Conservation (phyloP, 139 green algal species). For the Micromonas pusilla region DNA sequence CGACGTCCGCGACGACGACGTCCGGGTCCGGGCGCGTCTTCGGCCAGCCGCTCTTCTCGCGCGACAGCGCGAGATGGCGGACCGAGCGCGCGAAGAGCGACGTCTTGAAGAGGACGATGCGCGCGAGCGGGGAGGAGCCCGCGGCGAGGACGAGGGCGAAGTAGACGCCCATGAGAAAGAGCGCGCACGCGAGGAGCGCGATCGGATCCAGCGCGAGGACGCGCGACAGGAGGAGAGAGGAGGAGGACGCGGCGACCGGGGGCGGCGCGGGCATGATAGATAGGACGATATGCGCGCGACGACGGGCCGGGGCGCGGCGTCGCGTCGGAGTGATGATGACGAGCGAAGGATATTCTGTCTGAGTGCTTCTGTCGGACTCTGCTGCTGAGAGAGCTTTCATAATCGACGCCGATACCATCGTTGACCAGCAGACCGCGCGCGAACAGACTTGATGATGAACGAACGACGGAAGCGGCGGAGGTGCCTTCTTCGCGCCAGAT, state of each 20-base stretch:
- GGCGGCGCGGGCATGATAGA: too few relatives aligned
- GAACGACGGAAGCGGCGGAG: too few relatives aligned
- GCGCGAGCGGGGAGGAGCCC: neutral
- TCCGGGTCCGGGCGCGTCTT: neutral
- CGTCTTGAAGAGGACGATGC: neutral
- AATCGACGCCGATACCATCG: too few relatives aligned
- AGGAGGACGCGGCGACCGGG: too few relatives aligned
- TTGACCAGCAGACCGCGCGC: too few relatives aligned
- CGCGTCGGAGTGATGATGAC: neutral
- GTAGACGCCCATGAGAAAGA: neutral
- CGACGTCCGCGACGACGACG: neutral
- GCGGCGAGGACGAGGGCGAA: neutral
- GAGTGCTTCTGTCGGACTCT: too few relatives aligned
- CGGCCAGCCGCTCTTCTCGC: constrained; percentile 10
- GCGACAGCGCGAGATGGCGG: neutral
- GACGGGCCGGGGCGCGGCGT: too few relatives aligned
- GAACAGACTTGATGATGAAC: too few relatives aligned
- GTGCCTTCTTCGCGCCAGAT: too few relatives aligned
- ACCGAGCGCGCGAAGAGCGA: neutral
- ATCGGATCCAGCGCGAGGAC: neutral
- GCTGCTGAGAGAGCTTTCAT: too few relatives aligned
- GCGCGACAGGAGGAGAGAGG: neutral
- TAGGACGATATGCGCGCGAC: too few relatives aligned
- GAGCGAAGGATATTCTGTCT: too few relatives aligned
- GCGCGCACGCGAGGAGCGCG: neutral